Conservation (phyloP, 345 rosid genomes). For the Erodium maritimum region DNA sequence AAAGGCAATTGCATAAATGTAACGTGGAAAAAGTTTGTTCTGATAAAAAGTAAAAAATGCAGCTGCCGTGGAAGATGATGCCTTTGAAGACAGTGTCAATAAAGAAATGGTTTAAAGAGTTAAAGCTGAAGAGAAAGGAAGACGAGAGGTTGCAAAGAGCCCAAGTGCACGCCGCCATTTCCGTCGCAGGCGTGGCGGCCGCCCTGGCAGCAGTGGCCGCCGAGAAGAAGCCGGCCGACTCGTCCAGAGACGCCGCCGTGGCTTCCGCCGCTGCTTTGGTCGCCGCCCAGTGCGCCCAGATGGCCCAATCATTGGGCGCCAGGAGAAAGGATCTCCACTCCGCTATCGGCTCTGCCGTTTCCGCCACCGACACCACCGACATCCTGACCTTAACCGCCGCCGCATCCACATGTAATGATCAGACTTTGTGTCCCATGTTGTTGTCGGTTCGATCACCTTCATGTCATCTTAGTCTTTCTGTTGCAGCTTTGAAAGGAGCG, state of each 20-base stretch:
- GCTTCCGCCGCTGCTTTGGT: slow-evolving; percentile 87
- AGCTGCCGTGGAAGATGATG: slow-evolving; percentile 63
- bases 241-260: slow-evolving; percentile 51
- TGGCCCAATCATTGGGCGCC: slow-evolving; percentile 86
- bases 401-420: slow-evolving; percentile 71
- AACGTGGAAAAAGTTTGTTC: too few relatives aligned
- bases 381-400: slow-evolving; percentile 84
- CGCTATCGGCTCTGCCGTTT: slow-evolving; percentile 65
- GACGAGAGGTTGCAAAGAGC: slow-evolving; percentile 66
- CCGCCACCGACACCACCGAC: slow-evolving; percentile 55
- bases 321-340: slow-evolving; percentile 55
- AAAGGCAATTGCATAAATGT: too few relatives aligned
- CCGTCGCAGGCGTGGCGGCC: slow-evolving; percentile 82
- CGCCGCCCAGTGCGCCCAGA: slow-evolving; percentile 72
- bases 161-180: slow-evolving; percentile 80
- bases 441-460: too few relatives aligned
- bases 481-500: slow-evolving; percentile 71
- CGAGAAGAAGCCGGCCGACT: slow-evolving; percentile 27
- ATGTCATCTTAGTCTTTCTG: too few relatives aligned
- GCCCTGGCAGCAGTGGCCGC: slow-evolving; percentile 75
- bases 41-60: slow-evolving; percentile 1
- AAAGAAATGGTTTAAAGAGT: slow-evolving; percentile 81
- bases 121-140: slow-evolving; percentile 65
- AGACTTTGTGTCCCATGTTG: too few relatives aligned
- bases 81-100: slow-evolving; percentile 40